These are phyloP conservation scores for Solanum hybrid DNA, from an alignment of 305 asterid species.

Conservation along the genomic window DNA sequence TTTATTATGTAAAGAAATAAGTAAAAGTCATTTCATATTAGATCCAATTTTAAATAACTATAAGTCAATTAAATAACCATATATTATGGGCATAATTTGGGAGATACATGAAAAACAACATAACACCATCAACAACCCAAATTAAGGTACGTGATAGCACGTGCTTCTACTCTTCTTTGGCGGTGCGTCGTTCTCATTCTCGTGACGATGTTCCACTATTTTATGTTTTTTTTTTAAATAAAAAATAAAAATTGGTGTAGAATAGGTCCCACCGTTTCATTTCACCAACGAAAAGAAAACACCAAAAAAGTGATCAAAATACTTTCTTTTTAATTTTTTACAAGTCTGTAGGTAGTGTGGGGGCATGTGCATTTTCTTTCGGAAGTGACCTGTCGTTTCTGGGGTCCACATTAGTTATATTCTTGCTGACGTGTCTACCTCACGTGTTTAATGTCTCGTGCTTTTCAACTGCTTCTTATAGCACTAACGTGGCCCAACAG, in stretches of 20 bases:
- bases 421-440: neutral
- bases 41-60: neutral
- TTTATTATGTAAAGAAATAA: neutral
- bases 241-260: too few relatives aligned
- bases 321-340: too few relatives aligned
- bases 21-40: neutral
- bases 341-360: too few relatives aligned
- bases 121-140: neutral
- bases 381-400: neutral
- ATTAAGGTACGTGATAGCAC: conserved; percentile 18
- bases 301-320: too few relatives aligned
- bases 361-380: neutral
- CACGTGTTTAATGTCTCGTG: neutral
- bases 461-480: neutral
- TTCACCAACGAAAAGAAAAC: too few relatives aligned
- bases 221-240: neutral
- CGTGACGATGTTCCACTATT: conserved; percentile 12
- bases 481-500: neutral
- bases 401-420: neutral
- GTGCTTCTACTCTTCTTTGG: conserved; percentile 13
- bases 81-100: neutral
- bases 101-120: neutral
- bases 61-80: neutral
- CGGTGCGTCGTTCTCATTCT: conserved; percentile 36
- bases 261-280: too few relatives aligned